Conservation (phyloP, 148 eudicot species). For the Silene uniflora region DNA sequence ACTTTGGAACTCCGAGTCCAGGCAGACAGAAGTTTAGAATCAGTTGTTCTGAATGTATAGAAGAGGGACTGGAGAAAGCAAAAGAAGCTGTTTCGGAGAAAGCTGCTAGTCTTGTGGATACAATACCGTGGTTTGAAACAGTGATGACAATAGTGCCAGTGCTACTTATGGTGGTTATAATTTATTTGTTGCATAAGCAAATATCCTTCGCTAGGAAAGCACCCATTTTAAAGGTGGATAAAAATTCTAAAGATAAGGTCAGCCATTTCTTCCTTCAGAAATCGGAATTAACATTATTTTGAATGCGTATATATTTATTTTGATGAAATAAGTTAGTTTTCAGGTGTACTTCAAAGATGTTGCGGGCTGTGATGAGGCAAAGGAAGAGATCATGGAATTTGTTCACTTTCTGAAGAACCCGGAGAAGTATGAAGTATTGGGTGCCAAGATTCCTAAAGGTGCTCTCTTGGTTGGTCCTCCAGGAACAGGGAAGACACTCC, state of each 20-base stretch:
- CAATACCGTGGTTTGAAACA: conserved; percentile 64
- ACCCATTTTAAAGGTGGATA: conserved; percentile 57
- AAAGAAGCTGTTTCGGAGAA: conserved; percentile 59
- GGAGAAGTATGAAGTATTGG: conserved; percentile 74
- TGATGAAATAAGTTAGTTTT: not conserved
- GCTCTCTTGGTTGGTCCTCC: conserved; percentile 96
- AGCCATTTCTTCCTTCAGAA: not conserved
- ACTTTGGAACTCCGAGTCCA: conserved; percentile 32
- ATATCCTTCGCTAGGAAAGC: conserved; percentile 74
- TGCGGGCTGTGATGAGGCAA: conserved; percentile 82
- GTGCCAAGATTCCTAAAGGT: conserved; percentile 96
- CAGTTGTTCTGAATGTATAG: conserved; percentile 73
- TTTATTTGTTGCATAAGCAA: not conserved
- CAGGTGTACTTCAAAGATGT: conserved; percentile 72
- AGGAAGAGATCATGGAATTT: conserved; percentile 78
- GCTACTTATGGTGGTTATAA: conserved; percentile 37
- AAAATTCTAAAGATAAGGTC: conserved; percentile 82
- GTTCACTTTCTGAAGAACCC: conserved; percentile 95
- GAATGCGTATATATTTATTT: not conserved
- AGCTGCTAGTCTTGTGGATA: conserved; percentile 45
- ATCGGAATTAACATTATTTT: not conserved
- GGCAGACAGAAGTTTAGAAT: conserved; percentile 57
- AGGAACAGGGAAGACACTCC: conserved; percentile 89
- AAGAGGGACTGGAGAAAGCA: conserved; percentile 74
- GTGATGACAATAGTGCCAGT: conserved; percentile 50